These are phyloP conservation scores for Fusarium sp. DNA, from an alignment of 2,329 filamentous ascomycete genomes.

Conservation along the genomic window DNA sequence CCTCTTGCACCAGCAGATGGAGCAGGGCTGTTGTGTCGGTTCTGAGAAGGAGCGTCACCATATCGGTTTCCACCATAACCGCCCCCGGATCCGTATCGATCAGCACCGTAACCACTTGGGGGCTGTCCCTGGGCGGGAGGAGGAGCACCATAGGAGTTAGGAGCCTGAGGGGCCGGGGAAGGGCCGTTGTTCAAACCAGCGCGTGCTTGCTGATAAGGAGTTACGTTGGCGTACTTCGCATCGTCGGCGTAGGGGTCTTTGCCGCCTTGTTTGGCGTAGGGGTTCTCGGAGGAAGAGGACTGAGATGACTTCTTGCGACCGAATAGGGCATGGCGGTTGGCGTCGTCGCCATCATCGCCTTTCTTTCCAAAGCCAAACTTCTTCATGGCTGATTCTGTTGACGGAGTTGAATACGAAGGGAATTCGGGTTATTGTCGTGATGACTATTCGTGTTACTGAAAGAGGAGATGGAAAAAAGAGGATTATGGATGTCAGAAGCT, in stretches of 20 bases:
- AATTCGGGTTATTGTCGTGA: constrained; percentile 1
- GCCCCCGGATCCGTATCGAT: constrained; percentile 59
- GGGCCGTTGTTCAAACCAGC: constrained; percentile 51
- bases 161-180: constrained; percentile 43
- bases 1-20: constrained; percentile 54
- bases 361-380: constrained; percentile 71
- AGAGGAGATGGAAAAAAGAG: background rate
- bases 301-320: constrained; percentile 64
- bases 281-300: constrained; percentile 61
- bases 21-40: constrained; percentile 60
- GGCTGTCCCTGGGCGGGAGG: constrained; percentile 38
- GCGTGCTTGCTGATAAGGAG: constrained; percentile 59
- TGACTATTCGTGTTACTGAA: background rate
- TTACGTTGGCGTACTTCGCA: constrained; percentile 58
- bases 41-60: constrained; percentile 64
- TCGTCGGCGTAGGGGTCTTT: constrained; percentile 66
- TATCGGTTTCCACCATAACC: constrained; percentile 67
- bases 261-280: constrained; percentile 65
- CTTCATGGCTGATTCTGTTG: constrained; percentile 58
- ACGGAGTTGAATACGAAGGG: background rate
- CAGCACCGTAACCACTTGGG: constrained; percentile 62
- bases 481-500: constrained; percentile 13
- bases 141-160: constrained; percentile 39
- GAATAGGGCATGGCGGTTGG: constrained; percentile 63
- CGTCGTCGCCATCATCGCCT: constrained; percentile 60